A percentile compares a stretch with the other conserved stretches of the same genome.
These are phyloP conservation scores for Lactarius evosmus DNA, from an alignment of 768 basidiomycete species.

Conservation along the genomic window DNA sequence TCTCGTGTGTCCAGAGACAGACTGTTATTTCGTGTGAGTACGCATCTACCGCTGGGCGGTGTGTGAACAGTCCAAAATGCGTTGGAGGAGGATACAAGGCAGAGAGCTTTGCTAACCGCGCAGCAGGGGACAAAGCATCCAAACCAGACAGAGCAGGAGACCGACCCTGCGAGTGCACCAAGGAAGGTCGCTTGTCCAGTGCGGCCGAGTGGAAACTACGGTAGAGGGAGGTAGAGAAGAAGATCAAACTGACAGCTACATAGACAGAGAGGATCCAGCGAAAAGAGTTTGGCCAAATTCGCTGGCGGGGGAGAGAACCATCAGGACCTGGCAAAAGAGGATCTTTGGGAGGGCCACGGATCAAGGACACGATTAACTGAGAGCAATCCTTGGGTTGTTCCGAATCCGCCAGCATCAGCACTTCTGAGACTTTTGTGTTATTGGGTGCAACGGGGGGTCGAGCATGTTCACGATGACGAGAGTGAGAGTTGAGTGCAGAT, in stretches of 20 bases:
- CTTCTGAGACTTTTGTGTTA: background rate
- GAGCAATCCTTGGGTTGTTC: background rate
- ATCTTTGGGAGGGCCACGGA: constrained; percentile 2
- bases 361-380: background rate
- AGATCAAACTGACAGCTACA: constrained; percentile 17
- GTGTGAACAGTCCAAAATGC: constrained; percentile 27
- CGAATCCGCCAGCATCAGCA: background rate
- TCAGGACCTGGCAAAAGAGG: background rate
- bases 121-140: constrained; percentile 5
- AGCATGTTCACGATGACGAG: constrained; percentile 15
- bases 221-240: constrained; percentile 26
- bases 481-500: constrained; percentile 13
- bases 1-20: constrained; percentile 48
- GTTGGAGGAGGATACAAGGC: constrained; percentile 29
- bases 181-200: background rate
- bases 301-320: constrained; percentile 7
- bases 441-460: background rate
- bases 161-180: background rate
- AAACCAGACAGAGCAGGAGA: constrained; percentile 11
- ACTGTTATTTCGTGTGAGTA: constrained; percentile 39
- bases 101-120: constrained; percentile 31
- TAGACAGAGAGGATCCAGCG: constrained; percentile 25
- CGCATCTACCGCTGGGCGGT: constrained; percentile 18
- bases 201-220: background rate
- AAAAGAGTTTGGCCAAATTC: constrained; percentile 8